phyloP scores from a whole-genome alignment of 2,329 filamentous ascomycete genomes.

The Colletotrichum ledebouriae region DNA sequence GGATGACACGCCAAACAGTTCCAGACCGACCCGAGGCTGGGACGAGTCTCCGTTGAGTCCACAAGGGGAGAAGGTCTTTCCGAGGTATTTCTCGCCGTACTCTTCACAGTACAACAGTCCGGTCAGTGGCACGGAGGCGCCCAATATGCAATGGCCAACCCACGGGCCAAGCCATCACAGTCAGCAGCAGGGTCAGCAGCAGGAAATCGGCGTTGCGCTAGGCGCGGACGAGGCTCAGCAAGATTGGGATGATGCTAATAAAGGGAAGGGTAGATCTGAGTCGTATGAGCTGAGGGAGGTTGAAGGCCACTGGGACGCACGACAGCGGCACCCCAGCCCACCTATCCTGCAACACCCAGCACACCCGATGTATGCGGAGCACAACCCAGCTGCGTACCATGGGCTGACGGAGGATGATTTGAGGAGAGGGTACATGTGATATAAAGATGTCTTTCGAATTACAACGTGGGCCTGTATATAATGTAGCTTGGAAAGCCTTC shows the following conservation, averaged over 20 bases:
- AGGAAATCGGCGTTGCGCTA: constrained; percentile 59
- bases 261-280: constrained; percentile 61
- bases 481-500: background rate
- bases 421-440: constrained; percentile 24
- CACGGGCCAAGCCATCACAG: constrained; percentile 39
- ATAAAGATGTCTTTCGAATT: background rate
- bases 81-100: constrained; percentile 71
- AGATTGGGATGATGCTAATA: constrained; percentile 45
- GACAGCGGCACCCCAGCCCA: constrained; percentile 48
- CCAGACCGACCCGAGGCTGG: constrained; percentile 66
- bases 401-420: constrained; percentile 43
- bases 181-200: constrained; percentile 33
- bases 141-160: constrained; percentile 54
- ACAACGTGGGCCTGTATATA: constrained; percentile 6
- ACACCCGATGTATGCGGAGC: constrained; percentile 46
- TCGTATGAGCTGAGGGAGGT: constrained; percentile 65
- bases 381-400: constrained; percentile 43
- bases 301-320: constrained; percentile 50
- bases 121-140: constrained; percentile 51
- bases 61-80: constrained; percentile 55
- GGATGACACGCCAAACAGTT: constrained; percentile 69
- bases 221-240: constrained; percentile 55
- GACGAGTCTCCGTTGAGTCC: constrained; percentile 63
- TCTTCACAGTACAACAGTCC: constrained; percentile 63
- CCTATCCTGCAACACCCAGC: constrained; percentile 63